Evolutionary conservation across 164 flowering plant species (phyloP).

Genomic region (Houttuynia cordata): DNA sequence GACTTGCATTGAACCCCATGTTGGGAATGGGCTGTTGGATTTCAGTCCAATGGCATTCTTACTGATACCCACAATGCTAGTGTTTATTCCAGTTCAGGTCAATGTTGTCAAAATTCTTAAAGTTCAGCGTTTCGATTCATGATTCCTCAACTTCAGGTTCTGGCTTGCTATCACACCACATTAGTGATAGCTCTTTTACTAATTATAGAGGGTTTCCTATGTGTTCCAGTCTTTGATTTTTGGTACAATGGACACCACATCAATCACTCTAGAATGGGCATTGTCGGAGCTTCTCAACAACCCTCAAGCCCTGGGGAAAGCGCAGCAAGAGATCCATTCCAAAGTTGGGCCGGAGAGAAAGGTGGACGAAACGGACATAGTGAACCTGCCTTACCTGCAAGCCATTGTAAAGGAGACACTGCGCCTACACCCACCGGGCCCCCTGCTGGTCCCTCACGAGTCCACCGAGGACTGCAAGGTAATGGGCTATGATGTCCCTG

Average conservation of each 20-base stretch:
- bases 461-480: neutral
- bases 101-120: too few species aligned
- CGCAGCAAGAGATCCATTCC: neutral
- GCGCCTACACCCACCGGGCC: neutral
- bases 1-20: too few species aligned
- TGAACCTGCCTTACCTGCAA: neutral
- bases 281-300: slow-evolving; percentile 1
- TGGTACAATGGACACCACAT: neutral
- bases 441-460: neutral
- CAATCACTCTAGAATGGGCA: neutral
- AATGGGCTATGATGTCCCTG: neutral
- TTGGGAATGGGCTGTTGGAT: too few species aligned
- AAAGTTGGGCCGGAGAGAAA: neutral
- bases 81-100: too few species aligned
- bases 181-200: too few species aligned
- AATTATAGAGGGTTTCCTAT: too few species aligned
- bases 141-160: too few species aligned
- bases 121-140: too few species aligned
- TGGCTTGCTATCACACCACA: too few species aligned
- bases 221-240: neutral
- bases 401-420: neutral
- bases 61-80: too few species aligned
- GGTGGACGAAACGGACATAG: neutral
- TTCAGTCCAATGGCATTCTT: too few species aligned
- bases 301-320: neutral